A percentile compares a stretch with the other conserved stretches of the same genome.
Evolutionary conservation across 805 yeast species (phyloP).

Genomic region (Wickerhamiella parazyma): DNA sequence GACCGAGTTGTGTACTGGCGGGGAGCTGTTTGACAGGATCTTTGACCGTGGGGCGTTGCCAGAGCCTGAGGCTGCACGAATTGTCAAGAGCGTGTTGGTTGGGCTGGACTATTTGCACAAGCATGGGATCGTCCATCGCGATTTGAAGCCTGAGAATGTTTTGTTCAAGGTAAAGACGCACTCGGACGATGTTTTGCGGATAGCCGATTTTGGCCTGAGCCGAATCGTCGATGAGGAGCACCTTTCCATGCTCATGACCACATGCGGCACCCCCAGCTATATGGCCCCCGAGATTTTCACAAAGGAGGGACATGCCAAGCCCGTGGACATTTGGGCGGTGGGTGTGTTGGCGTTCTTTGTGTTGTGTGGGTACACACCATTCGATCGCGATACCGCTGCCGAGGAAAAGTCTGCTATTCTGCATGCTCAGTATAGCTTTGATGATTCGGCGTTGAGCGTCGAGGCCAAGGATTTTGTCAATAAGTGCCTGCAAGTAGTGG

Average conservation of each 20-base stretch:
- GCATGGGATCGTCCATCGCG: conserved; percentile 54
- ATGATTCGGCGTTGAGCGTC: conserved; percentile 34
- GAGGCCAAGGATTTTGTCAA: conserved; percentile 47
- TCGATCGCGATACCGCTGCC: conserved; percentile 56
- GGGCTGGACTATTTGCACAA: conserved; percentile 46
- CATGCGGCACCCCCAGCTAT: conserved; percentile 60
- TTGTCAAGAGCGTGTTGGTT: conserved; percentile 37
- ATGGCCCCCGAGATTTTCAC: conserved; percentile 59
- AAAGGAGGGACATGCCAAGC: conserved; percentile 40
- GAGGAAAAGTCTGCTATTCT: conserved; percentile 56
- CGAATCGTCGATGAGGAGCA: conserved; percentile 32
- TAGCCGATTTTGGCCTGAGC: conserved; percentile 58
- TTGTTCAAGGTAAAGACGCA: conserved; percentile 34
- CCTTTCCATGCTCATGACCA: conserved; percentile 30
- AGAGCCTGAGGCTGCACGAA: conserved; percentile 37
- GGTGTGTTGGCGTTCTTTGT: conserved; percentile 61
- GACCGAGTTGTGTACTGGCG: conserved; percentile 55
- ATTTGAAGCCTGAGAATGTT: conserved; percentile 59
- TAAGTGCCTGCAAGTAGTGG: conserved; percentile 38
- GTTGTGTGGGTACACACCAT: conserved; percentile 63
- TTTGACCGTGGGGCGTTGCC: conserved; percentile 33
- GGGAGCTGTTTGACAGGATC: conserved; percentile 54
- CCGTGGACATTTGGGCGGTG: conserved; percentile 64
- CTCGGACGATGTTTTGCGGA: conserved; percentile 29
- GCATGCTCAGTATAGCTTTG: conserved; percentile 44